phyloP scores from a whole-genome alignment of 164 flowering plant species.

The Sextonia rubra region DNA sequence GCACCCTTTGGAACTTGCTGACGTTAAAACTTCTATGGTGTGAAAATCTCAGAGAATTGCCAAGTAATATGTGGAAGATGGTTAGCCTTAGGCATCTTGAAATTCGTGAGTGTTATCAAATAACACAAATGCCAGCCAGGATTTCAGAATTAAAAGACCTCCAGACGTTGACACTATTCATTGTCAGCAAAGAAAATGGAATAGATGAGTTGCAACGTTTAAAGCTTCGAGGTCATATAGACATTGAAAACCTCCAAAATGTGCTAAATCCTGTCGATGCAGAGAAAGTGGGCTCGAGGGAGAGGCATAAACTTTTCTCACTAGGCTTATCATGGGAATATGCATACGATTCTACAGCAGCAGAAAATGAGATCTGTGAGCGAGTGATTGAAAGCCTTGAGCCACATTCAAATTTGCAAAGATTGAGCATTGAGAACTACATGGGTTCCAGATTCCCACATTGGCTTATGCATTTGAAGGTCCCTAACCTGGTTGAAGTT shows the following conservation, averaged over 20 bases:
- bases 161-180: slow-evolving; percentile 18
- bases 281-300: background rate
- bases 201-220: background rate
- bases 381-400: slow-evolving; percentile 14
- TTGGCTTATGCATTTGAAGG: slow-evolving; percentile 12
- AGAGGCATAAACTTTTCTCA: background rate
- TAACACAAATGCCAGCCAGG: background rate
- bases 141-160: slow-evolving; percentile 3
- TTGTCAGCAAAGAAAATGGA: slow-evolving; percentile 7
- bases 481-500: slow-evolving; percentile 8
- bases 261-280: background rate
- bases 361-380: background rate
- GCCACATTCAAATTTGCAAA: slow-evolving; percentile 19
- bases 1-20: slow-evolving; percentile 17
- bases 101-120: background rate
- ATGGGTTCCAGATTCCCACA: slow-evolving; percentile 17
- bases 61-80: background rate
- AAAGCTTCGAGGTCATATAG: slow-evolving; percentile 4
- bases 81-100: slow-evolving; percentile 13
- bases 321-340: background rate
- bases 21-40: slow-evolving; percentile 19
- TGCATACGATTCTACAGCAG: background rate
- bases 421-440: slow-evolving; percentile 12
- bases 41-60: slow-evolving; percentile 9
- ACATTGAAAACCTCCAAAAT: slow-evolving; percentile 1